Conservation (phyloP, 345 rosid genomes). For the Salix brachista region DNA sequence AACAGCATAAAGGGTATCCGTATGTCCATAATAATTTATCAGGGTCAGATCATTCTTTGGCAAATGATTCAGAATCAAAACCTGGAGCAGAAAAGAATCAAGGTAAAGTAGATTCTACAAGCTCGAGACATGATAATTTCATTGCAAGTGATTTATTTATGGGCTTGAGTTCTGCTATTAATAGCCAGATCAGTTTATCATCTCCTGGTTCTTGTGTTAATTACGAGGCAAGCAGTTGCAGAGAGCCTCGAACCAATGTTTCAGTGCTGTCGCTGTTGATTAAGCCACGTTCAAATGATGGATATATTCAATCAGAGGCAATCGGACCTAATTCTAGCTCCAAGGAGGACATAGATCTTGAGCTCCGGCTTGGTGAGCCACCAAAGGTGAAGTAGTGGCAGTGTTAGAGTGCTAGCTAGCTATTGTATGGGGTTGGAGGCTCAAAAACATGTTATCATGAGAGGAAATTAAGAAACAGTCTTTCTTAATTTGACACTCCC, state of each 20-base stretch:
- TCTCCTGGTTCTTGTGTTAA: constrained; percentile 10
- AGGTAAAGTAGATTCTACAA: neutral
- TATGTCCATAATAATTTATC: neutral
- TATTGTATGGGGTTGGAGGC: neutral
- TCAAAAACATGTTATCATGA: neutral
- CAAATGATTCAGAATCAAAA: constrained; percentile 9
- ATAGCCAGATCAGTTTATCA: constrained; percentile 9
- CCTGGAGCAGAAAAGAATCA: constrained; percentile 5
- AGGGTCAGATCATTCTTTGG: neutral
- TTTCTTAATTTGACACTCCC: neutral
- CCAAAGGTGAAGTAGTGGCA: constrained; percentile 42
- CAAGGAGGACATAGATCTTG: constrained; percentile 72
- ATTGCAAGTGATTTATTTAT: constrained; percentile 31
- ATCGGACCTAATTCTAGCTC: constrained; percentile 28
- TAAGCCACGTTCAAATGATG: constrained; percentile 19
- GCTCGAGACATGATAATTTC: constrained; percentile 4
- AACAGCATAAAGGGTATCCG: neutral
- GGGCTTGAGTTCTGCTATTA: constrained; percentile 27
- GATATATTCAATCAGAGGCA: constrained; percentile 28
- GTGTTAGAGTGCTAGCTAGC: neutral
- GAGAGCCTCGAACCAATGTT: constrained; percentile 31
- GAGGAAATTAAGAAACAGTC: neutral
- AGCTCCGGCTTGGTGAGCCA: constrained; percentile 79
- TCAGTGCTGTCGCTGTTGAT: constrained; percentile 22
- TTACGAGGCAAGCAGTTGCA: constrained; percentile 11